A percentile compares a stretch with the other conserved stretches of the same genome.
Evolutionary conservation across 2,329 filamentous ascomycete genomes (phyloP).

Genomic region (Pleomassaria siparia): DNA sequence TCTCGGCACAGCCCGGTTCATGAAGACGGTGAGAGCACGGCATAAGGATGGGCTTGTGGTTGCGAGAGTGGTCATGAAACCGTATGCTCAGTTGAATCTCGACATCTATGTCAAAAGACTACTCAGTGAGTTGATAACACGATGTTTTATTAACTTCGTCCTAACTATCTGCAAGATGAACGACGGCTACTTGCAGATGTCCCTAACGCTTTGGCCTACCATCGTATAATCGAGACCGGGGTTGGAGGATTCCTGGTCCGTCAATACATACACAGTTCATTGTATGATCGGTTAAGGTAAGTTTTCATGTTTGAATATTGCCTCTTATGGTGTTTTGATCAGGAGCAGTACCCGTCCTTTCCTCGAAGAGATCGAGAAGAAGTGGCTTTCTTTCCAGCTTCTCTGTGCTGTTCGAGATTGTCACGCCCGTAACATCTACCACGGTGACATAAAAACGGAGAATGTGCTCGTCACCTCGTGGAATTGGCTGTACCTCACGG

Average conservation of each 20-base stretch:
- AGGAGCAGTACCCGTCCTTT: slow-evolving; percentile 81
- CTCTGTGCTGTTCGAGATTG: slow-evolving; percentile 91
- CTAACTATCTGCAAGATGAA: slow-evolving; percentile 61
- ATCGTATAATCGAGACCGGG: slow-evolving; percentile 87
- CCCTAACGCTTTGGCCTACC: slow-evolving; percentile 87
- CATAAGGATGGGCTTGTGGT: slow-evolving; percentile 90
- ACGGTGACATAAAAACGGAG: slow-evolving; percentile 98
- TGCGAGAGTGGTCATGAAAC: slow-evolving; percentile 93
- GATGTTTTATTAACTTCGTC: not conserved
- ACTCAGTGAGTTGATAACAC: slow-evolving; percentile 58
- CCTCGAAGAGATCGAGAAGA: slow-evolving; percentile 96
- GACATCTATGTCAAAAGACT: slow-evolving; percentile 77
- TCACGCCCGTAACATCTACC: slow-evolving; percentile 84
- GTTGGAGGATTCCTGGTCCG: slow-evolving; percentile 90
- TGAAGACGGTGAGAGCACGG: slow-evolving; percentile 92
- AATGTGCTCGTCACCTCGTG: slow-evolving; percentile 96
- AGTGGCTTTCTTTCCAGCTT: slow-evolving; percentile 96
- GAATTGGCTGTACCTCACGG: slow-evolving; percentile 99
- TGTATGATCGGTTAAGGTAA: slow-evolving; percentile 85
- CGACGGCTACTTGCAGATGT: slow-evolving; percentile 76
- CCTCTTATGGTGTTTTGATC: not conserved
- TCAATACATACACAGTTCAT: slow-evolving; percentile 92
- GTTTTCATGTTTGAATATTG: not conserved
- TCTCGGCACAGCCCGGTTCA: slow-evolving; percentile 87
- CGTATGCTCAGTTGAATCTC: slow-evolving; percentile 78